phyloP scores from a whole-genome alignment of 352 stramenopile species.

The Phytophthora cactorum region DNA sequence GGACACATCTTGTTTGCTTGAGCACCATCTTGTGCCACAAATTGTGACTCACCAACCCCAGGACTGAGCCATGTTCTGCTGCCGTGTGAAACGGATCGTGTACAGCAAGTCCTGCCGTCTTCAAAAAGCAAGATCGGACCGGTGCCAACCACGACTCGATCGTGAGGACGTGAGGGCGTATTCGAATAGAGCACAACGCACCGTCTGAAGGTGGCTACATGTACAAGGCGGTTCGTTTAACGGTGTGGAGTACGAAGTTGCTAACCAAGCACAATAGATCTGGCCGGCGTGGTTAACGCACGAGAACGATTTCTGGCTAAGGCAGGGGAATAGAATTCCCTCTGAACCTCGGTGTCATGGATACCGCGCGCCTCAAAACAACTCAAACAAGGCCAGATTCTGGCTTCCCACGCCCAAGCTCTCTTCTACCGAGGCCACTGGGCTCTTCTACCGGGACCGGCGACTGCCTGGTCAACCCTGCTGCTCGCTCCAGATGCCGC shows the following conservation, averaged over 20 bases:
- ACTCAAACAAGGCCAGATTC: neutral
- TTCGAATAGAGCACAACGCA: constrained; percentile 8
- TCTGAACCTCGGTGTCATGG: too few species aligned
- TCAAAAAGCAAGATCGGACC: constrained; percentile 14
- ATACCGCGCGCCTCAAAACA: too few species aligned
- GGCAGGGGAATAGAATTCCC: neutral
- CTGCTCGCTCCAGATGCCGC: constrained; percentile 9
- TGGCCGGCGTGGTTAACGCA: neutral
- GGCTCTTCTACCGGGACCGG: constrained; percentile 20
- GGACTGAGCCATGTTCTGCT: neutral
- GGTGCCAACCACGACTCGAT: constrained; percentile 10
- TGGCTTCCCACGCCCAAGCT: constrained; percentile 2
- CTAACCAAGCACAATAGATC: neutral
- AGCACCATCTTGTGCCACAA: constrained; percentile 3
- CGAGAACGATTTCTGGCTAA: too few species aligned
- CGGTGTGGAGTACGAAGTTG: neutral
- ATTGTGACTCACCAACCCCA: constrained; percentile 6
- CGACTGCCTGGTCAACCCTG: constrained; percentile 22
- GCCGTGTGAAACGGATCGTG: neutral
- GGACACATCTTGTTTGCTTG: constrained; percentile 24
- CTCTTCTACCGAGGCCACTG: constrained; percentile 22
- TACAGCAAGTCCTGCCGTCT: constrained; percentile 7
- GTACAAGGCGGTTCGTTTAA: constrained; percentile 23
- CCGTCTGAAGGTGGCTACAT: constrained; percentile 10
- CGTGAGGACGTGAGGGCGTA: constrained; percentile 19